Percentiles rank a stretch among this genome's conserved stretches.
Evolutionary conservation across 192 early-diverging fungal species (phyloP).

Genomic region (Coemansia sp.): DNA sequence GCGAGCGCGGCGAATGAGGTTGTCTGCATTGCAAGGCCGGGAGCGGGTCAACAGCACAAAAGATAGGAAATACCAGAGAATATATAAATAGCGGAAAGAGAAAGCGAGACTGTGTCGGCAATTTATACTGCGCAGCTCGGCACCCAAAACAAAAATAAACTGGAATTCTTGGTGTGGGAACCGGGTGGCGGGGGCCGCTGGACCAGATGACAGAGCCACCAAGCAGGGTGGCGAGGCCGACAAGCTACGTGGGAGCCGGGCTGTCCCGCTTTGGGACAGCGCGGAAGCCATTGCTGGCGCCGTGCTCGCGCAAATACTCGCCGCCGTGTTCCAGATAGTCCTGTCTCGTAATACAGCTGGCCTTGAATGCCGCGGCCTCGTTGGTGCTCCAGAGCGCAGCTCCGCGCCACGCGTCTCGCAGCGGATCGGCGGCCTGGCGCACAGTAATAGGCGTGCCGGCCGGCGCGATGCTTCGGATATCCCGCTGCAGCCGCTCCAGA

Average conservation of each 20-base stretch:
- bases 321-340: conserved; percentile 83
- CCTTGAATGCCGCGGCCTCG: conserved; percentile 36
- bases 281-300: conserved; percentile 66
- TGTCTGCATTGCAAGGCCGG: neutral
- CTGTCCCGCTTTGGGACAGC: neutral
- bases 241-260: neutral
- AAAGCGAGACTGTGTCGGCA: neutral
- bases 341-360: conserved; percentile 57
- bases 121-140: too few species aligned
- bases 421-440: conserved; percentile 61
- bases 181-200: neutral
- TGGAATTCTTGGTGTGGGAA: neutral
- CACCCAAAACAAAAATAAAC: neutral
- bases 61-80: too few species aligned
- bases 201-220: neutral
- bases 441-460: conserved; percentile 55
- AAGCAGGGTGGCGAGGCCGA: neutral
- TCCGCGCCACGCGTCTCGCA: conserved; percentile 81
- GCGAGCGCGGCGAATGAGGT: neutral
- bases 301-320: conserved; percentile 82
- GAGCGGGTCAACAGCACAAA: too few species aligned
- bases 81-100: neutral
- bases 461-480: conserved; percentile 64
- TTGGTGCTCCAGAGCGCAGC: conserved; percentile 66
- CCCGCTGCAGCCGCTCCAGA: conserved; percentile 57